A percentile compares a stretch with the other conserved stretches of the same genome.
These are phyloP conservation scores for Fagopyrum tataricum DNA, from an alignment of 148 eudicot species.

Conservation along the genomic window DNA sequence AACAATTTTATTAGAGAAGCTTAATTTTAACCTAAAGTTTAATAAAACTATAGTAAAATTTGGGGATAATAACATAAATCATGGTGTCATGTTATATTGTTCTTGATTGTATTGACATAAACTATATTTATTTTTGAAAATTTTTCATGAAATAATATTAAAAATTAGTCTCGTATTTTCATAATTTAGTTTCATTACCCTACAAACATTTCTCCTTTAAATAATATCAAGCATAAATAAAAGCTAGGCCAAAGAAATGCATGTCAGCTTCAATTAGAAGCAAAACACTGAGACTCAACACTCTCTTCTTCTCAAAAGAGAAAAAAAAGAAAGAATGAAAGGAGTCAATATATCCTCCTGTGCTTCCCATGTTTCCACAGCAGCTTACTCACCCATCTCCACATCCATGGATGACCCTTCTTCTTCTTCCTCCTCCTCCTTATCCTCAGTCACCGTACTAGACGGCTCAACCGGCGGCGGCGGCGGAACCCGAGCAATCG, in stretches of 20 bases:
- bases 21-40: no score
- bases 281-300: not conserved
- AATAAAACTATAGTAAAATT: no score
- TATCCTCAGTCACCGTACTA: slow-evolving; percentile 5
- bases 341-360: slow-evolving; percentile 24
- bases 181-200: slow-evolving; percentile 6
- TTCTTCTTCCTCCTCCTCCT: slow-evolving; percentile 17
- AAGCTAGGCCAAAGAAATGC: not conserved
- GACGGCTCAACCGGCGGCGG: not conserved
- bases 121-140: no score
- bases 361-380: slow-evolving; percentile 20
- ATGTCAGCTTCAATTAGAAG: not conserved
- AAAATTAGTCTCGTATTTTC: no score
- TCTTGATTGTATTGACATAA: no score
- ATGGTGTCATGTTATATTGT: no score
- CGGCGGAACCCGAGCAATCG: slow-evolving; percentile 50
- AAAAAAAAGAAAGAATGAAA: not conserved
- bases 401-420: slow-evolving; percentile 16
- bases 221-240: not conserved
- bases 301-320: not conserved
- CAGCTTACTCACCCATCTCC: slow-evolving; percentile 21
- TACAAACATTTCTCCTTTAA: not conserved
- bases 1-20: no score
- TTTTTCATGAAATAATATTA: no score
- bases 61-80: no score